These are phyloP conservation scores for Bruguiera gymnorhiza DNA, from an alignment of 345 rosid species.

Conservation along the genomic window DNA sequence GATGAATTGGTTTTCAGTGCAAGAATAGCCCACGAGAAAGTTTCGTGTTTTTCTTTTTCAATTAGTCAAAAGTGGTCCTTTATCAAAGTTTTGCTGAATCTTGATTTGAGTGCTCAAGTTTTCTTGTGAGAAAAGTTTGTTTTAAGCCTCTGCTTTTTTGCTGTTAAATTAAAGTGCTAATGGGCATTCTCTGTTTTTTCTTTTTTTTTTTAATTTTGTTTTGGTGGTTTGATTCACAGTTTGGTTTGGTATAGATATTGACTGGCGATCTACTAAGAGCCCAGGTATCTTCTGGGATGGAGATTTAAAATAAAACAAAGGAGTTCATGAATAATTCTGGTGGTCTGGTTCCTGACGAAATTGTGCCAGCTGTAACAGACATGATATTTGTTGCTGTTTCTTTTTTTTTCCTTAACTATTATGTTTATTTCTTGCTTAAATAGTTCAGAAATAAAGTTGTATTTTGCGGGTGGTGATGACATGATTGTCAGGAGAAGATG, in stretches of 20 bases:
- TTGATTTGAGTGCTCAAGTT: too few species aligned
- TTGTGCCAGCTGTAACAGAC: constrained; percentile 58
- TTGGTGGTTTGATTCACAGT: constrained; percentile 22
- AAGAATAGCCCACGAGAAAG: too few species aligned
- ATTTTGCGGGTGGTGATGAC: constrained; percentile 55
- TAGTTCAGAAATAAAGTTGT: constrained; percentile 9
- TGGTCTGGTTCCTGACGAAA: constrained; percentile 77
- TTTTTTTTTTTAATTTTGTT: too few species aligned
- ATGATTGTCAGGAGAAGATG: constrained; percentile 60
- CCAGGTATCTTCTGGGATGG: constrained; percentile 69
- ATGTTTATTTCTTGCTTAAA: neutral
- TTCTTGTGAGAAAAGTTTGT: too few species aligned
- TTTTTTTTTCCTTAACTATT: neutral
- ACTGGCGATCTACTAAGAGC: constrained; percentile 84
- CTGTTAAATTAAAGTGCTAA: neutral
- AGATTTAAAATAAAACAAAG: constrained; percentile 68
- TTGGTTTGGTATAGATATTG: constrained; percentile 48
- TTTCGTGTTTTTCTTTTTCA: too few species aligned
- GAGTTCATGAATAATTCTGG: constrained; percentile 68
- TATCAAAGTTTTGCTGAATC: too few species aligned
- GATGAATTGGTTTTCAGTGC: too few species aligned
- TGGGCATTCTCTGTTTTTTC: neutral
- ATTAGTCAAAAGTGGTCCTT: too few species aligned
- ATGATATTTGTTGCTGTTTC: neutral
- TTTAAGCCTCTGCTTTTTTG: too few species aligned